phyloP scores from a whole-genome alignment of 108 stramenopile species.

The Cyclotella atomus region DNA sequence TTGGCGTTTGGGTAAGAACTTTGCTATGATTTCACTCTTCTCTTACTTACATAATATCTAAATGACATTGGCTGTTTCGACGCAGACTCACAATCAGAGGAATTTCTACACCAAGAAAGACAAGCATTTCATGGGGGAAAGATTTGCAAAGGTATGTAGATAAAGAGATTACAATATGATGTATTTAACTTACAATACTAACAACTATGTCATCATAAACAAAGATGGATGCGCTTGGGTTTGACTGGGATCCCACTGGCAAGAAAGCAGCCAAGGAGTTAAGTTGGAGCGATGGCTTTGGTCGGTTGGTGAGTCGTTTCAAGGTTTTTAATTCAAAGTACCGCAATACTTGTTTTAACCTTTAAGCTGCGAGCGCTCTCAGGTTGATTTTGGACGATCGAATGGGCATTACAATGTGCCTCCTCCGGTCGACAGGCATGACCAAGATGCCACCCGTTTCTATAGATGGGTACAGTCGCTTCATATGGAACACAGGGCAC shows the following conservation, averaged over 20 bases:
- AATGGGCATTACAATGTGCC: constrained; percentile 3
- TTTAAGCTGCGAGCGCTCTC: not conserved
- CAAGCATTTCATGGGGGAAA: constrained; percentile 3
- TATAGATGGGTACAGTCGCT: constrained; percentile 1
- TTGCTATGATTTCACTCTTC: not conserved
- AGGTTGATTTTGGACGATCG: not conserved
- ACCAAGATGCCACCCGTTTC: not conserved
- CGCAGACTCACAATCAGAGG: not conserved
- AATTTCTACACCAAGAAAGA: not conserved
- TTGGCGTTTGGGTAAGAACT: not conserved
- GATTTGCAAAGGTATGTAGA: not conserved
- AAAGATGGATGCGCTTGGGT: not conserved
- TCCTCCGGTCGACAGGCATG: not conserved
- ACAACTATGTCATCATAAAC: not conserved
- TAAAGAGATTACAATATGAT: not conserved
- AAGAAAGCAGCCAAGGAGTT: not conserved
- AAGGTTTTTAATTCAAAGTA: not conserved
- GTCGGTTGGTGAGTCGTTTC: not conserved
- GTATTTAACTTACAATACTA: not conserved
- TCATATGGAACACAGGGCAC: not conserved
- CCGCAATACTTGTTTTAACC: not conserved
- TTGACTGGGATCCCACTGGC: constrained; percentile 7
- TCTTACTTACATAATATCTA: no score
- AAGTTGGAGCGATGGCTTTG: not conserved
- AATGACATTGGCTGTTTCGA: not conserved